Evolutionary conservation across 768 basidiomycete genomes (phyloP), one percentile per base, ranked within the genome.

Genomic region (Saitozyma podzolica): DNA sequence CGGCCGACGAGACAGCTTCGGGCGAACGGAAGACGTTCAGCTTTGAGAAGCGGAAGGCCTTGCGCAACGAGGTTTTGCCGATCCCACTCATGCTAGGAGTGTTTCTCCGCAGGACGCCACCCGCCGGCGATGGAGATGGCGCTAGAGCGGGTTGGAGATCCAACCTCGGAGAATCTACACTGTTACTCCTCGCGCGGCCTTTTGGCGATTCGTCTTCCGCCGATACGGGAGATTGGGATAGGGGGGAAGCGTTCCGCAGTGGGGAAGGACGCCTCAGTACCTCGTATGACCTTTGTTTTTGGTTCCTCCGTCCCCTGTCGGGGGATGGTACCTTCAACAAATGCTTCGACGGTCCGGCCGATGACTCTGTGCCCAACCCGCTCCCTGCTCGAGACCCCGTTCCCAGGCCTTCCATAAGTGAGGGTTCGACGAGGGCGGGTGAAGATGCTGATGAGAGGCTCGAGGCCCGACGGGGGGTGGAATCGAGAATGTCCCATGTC

Each of bases 401-500:
- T 2, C 29, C 29, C 29, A 17, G 45, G n/a, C 45, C 45, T 11
- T 11, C 45, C n/a, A 47, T 47, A 47, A 1, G 2, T 3, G 45
- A 11, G 45, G n/a, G 45, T 6, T 47, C 13, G n/a, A 11, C 45
- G n/a, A 17, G 13, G n/a, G 45, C 13, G 13, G 11, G 13, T 47
- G 45, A 13, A 47, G 42, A 40, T 9, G 56, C 48, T 4, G 56
- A 47, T 19, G 50, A 29, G 29, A 29, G 29, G 29, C 29, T 29
- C 29, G 29, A 29, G 5, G 29, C 41, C n/a, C 60, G 42, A 50
- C 59, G 57, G 2, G 64, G 64, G 37, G 57, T 49, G 8, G 69
- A 65, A 48, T 65, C 63, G 56, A 70, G 53, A 51, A 70, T 68
- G 17, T 58, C 39, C 71, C 71, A 75, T 8, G 68, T 20, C 37